Evolutionary conservation across 1,284 basidiomycete genomes (phyloP).

Genomic region (Vanrija humicola): DNA sequence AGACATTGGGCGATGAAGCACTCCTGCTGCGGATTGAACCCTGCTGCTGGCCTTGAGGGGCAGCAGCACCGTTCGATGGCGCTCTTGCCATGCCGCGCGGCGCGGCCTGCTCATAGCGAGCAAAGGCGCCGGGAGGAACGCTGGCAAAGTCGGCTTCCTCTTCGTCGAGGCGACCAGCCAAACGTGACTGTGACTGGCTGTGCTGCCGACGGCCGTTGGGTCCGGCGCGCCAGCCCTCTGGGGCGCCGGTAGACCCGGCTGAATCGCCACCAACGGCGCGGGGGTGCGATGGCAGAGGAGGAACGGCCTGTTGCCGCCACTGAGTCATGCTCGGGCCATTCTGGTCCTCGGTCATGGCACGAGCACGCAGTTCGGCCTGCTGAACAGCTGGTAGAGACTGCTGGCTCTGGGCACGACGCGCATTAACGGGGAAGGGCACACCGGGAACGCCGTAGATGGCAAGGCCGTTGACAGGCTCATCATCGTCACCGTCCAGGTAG

Average conservation of each 20-base stretch:
- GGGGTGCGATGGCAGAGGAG: slow-evolving; percentile 53
- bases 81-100: slow-evolving; percentile 35
- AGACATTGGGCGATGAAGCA: slow-evolving; percentile 52
- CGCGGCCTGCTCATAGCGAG: slow-evolving; percentile 20
- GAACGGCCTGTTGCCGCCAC: slow-evolving; percentile 60
- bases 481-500: slow-evolving; percentile 23
- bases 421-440: slow-evolving; percentile 53
- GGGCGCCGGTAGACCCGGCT: slow-evolving; percentile 25
- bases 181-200: not conserved
- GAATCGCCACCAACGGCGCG: slow-evolving; percentile 24
- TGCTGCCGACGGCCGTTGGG: slow-evolving; percentile 1
- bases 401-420: slow-evolving; percentile 54
- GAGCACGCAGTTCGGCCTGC: slow-evolving; percentile 53
- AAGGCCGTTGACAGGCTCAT: slow-evolving; percentile 51
- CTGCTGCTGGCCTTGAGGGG: not conserved
- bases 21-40: slow-evolving; percentile 45
- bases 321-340: slow-evolving; percentile 62
- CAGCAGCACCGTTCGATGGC: slow-evolving; percentile 25
- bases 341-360: slow-evolving; percentile 70
- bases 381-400: slow-evolving; percentile 58
- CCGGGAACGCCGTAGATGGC: slow-evolving; percentile 52
- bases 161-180: not conserved
- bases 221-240: slow-evolving; percentile 27
- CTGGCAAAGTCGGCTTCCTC: slow-evolving; percentile 6
- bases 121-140: slow-evolving; percentile 11